phyloP scores from a whole-genome alignment of 352 stramenopile genomes.

The Blastocystis sp. region DNA sequence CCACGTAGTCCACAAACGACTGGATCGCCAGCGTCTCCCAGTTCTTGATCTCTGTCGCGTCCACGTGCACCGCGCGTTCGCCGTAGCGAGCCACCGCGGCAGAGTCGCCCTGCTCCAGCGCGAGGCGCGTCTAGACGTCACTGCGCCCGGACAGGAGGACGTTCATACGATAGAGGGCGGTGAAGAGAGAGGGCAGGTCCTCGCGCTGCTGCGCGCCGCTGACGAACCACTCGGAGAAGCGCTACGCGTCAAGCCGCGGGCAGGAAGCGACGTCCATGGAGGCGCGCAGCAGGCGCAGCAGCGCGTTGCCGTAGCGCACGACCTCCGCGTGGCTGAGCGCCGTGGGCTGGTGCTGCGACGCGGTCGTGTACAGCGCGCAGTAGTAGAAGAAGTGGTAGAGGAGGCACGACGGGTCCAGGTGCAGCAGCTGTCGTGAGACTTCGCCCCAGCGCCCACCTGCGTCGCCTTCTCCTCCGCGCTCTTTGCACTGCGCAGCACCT shows the following conservation, averaged over 20 bases:
- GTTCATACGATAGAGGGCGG: too few relatives aligned
- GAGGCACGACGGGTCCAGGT: background rate
- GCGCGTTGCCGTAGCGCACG: background rate
- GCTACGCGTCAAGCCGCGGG: background rate
- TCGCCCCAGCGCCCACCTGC: background rate
- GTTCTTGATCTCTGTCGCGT: constrained; percentile 7
- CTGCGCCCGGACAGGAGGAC: too few relatives aligned
- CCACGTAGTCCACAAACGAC: constrained; percentile 16
- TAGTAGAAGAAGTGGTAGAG: background rate
- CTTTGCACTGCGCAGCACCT: background rate
- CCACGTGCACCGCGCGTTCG: background rate
- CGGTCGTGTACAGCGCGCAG: background rate
- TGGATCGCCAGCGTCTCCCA: constrained; percentile 48
- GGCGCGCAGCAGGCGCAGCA: background rate
- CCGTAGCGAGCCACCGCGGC: background rate
- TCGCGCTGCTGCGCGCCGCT: background rate
- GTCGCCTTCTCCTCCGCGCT: background rate
- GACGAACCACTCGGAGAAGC: background rate
- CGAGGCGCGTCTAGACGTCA: background rate
- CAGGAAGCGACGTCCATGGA: background rate
- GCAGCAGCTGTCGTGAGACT: background rate
- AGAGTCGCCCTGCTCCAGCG: background rate
- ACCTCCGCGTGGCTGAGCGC: background rate
- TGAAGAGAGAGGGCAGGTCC: background rate
- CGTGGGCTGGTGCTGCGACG: background rate